phyloP scores from a whole-genome alignment of 1,284 basidiomycete species.

The Rhodotorula sp. region DNA sequence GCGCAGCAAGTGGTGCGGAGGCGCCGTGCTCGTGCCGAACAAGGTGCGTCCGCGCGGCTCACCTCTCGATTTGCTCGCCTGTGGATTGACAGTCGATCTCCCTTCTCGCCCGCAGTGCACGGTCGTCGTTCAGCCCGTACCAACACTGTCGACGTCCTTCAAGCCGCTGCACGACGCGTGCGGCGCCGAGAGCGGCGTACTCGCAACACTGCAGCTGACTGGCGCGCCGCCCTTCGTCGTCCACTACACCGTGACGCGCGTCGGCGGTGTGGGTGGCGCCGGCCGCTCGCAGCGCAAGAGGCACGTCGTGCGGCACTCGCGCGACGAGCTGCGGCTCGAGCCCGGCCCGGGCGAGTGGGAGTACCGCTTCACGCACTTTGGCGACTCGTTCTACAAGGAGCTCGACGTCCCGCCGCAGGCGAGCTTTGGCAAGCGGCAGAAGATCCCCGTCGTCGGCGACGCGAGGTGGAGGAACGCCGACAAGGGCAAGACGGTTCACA shows the following conservation, averaged over 20 bases:
- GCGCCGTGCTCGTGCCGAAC: constrained; percentile 78
- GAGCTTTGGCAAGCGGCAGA: constrained; percentile 66
- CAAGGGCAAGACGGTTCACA: constrained; percentile 54
- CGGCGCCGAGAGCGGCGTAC: constrained; percentile 89
- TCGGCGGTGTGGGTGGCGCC: constrained; percentile 44
- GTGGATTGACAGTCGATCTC: background rate
- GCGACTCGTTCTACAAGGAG: constrained; percentile 80
- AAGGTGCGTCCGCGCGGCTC: constrained; percentile 50
- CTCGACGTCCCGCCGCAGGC: constrained; percentile 55
- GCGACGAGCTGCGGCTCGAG: constrained; percentile 83
- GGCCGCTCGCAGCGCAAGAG: constrained; percentile 43
- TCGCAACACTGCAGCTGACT: constrained; percentile 79
- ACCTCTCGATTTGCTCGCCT: background rate
- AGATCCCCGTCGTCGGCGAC: constrained; percentile 81
- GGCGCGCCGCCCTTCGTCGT: constrained; percentile 88
- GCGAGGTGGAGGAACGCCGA: constrained; percentile 66
- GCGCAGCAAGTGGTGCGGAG: constrained; percentile 72
- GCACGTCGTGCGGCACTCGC: constrained; percentile 65
- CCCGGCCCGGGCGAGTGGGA: constrained; percentile 86
- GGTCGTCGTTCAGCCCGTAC: constrained; percentile 41
- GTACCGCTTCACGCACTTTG: constrained; percentile 77
- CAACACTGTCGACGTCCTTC: constrained; percentile 68
- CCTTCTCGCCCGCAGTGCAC: constrained; percentile 62
- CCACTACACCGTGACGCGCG: constrained; percentile 60
- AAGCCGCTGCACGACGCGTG: constrained; percentile 80